Conservation (phyloP, 805 yeast genomes). For the Metschnikowia amazonensis region DNA sequence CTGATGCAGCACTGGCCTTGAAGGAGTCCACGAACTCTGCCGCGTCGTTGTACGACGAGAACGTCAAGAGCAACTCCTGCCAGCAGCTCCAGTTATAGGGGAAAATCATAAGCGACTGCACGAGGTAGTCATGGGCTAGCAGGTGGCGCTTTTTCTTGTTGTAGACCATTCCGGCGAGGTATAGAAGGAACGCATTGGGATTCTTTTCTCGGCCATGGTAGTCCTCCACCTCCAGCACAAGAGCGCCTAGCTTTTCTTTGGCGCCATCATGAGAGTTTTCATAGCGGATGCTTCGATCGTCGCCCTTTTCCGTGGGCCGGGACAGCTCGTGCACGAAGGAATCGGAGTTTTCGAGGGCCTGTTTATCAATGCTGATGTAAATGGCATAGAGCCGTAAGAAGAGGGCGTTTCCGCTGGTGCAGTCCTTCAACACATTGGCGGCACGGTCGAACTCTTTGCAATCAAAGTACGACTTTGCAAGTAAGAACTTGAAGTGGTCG, state of each 20-base stretch:
- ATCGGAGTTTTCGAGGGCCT: conserved; percentile 65
- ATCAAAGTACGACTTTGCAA: conserved; percentile 73
- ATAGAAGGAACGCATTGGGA: conserved; percentile 59
- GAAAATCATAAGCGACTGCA: conserved; percentile 58
- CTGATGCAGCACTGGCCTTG: conserved; percentile 30
- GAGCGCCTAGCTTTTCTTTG: conserved; percentile 7
- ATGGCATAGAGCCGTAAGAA: conserved; percentile 69
- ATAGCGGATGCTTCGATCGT: neutral
- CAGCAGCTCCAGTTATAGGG: conserved; percentile 95
- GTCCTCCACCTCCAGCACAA: conserved; percentile 39
- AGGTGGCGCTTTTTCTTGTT: conserved; percentile 57
- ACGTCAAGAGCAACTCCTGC: conserved; percentile 68
- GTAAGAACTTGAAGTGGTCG: conserved; percentile 44
- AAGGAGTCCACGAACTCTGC: conserved; percentile 35
- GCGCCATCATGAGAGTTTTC: neutral
- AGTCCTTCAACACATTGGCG: conserved; percentile 51
- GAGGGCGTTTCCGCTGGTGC: conserved; percentile 46
- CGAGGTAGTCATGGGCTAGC: conserved; percentile 58
- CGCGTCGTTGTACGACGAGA: conserved; percentile 62
- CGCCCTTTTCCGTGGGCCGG: conserved; percentile 1
- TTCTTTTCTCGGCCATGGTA: conserved; percentile 24
- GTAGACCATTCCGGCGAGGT: conserved; percentile 66
- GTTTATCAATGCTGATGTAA: conserved; percentile 75
- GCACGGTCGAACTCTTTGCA: conserved; percentile 84
- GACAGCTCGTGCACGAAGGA: conserved; percentile 49